phyloP scores from a whole-genome alignment of 495 filamentous ascomycete species.

The Lophiostoma macrostomum region DNA sequence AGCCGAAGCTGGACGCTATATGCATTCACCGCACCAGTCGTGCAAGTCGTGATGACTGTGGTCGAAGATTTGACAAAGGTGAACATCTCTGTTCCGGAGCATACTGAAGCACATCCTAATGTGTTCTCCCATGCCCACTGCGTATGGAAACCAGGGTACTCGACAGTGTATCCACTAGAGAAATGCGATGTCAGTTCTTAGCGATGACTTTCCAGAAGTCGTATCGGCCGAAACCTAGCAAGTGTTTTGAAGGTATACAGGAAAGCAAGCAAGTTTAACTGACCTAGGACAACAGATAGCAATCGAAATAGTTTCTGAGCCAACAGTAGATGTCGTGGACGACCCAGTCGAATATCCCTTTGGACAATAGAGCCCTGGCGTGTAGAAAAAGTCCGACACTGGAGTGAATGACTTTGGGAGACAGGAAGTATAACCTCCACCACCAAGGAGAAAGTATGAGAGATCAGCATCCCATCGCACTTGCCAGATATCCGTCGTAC shows the following conservation, averaged over 20 bases:
- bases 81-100: neutral
- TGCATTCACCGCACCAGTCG: neutral
- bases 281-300: neutral
- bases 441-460: neutral
- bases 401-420: conserved; percentile 1
- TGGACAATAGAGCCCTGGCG: conserved; percentile 1
- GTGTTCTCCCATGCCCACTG: conserved; percentile 1
- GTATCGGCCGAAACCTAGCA: no score
- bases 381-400: neutral
- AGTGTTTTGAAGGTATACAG: no score
- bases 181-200: neutral
- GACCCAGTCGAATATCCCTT: neutral
- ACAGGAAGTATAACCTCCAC: neutral
- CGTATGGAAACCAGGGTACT: neutral
- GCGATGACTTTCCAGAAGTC: no score
- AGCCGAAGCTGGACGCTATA: conserved; percentile 2
- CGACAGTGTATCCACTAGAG: neutral
- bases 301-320: neutral
- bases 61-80: neutral
- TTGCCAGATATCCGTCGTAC: conserved; percentile 2
- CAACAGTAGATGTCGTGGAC: neutral
- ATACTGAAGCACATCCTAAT: neutral
- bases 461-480: neutral
- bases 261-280: neutral
- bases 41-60: neutral